These are phyloP conservation scores for Suillus variegatus DNA, from an alignment of 768 basidiomycete genomes.

Conservation along the genomic window DNA sequence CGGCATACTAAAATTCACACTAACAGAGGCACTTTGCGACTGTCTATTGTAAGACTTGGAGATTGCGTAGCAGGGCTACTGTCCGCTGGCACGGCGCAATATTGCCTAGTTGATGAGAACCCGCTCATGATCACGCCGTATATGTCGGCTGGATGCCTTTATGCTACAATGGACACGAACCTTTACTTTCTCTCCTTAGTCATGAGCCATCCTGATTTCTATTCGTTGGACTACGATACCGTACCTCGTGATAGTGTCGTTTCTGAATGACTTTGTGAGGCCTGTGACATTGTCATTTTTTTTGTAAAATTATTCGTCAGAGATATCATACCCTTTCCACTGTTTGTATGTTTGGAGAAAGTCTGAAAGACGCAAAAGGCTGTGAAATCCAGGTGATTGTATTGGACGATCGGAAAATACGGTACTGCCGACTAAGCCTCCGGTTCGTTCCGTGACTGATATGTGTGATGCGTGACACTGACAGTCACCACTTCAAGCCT, in stretches of 20 bases:
- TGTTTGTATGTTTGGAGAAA: neutral
- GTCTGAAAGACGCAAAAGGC: neutral
- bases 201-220: neutral
- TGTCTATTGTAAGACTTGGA: conserved; percentile 52
- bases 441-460: conserved; percentile 49
- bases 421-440: conserved; percentile 31
- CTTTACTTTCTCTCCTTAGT: conserved; percentile 3
- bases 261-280: conserved; percentile 4
- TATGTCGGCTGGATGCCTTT: conserved; percentile 12
- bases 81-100: conserved; percentile 21
- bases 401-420: conserved; percentile 8
- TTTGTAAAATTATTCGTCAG: conserved; percentile 28
- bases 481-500: conserved; percentile 31
- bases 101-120: neutral
- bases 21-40: conserved; percentile 66
- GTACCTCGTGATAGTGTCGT: neutral
- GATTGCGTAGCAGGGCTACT: conserved; percentile 10
- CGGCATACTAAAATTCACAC: neutral
- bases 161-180: conserved; percentile 12
- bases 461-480: conserved; percentile 47
- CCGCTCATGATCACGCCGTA: conserved; percentile 21
- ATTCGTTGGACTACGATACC: neutral
- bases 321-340: neutral
- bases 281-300: conserved; percentile 6
- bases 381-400: conserved; percentile 3